Percentiles rank a stretch among this genome's conserved stretches.
Evolutionary conservation across 75 land plant species (phyloP).

Genomic region (Azolla pinnata): DNA sequence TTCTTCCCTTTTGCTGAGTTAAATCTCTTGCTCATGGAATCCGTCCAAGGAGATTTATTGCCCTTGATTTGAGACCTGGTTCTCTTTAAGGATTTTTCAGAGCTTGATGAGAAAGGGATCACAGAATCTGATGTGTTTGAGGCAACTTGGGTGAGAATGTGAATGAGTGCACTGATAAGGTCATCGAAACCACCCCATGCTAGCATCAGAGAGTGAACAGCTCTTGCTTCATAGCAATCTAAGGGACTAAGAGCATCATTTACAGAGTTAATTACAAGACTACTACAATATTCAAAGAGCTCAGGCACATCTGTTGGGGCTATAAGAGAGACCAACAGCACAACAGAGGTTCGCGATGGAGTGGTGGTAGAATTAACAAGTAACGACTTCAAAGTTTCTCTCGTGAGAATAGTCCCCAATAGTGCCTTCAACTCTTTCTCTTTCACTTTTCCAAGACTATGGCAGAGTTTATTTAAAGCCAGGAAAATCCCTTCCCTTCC

Average conservation of each 20-base stretch:
- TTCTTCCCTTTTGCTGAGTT: background rate
- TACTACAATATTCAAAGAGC: constrained; percentile 37
- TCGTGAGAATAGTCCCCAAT: constrained; percentile 39
- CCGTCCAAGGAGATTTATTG: constrained; percentile 3
- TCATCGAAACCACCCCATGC: constrained; percentile 52
- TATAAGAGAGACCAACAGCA: constrained; percentile 39
- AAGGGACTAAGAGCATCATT: constrained; percentile 27
- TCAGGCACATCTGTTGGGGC: constrained; percentile 39
- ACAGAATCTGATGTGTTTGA: background rate
- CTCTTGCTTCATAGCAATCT: constrained; percentile 47
- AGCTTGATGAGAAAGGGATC: background rate
- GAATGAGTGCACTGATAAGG: constrained; percentile 30
- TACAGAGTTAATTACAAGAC: constrained; percentile 25
- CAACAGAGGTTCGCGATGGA: constrained; percentile 33
- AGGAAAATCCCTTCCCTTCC: constrained; percentile 44
- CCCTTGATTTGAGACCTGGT: constrained; percentile 3
- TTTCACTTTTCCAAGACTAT: constrained; percentile 20
- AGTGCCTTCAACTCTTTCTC: constrained; percentile 21
- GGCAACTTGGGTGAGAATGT: background rate
- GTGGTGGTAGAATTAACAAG: constrained; percentile 31
- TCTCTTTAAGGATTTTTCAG: background rate
- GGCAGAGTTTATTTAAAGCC: constrained; percentile 40
- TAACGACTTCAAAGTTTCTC: constrained; percentile 37
- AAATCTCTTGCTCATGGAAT: constrained; percentile 3
- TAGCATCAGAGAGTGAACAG: constrained; percentile 54